Base-by-base conservation (phyloP, 192 early-diverging fungal genomes). In the Lunasporangiospora selenospora region DNA sequence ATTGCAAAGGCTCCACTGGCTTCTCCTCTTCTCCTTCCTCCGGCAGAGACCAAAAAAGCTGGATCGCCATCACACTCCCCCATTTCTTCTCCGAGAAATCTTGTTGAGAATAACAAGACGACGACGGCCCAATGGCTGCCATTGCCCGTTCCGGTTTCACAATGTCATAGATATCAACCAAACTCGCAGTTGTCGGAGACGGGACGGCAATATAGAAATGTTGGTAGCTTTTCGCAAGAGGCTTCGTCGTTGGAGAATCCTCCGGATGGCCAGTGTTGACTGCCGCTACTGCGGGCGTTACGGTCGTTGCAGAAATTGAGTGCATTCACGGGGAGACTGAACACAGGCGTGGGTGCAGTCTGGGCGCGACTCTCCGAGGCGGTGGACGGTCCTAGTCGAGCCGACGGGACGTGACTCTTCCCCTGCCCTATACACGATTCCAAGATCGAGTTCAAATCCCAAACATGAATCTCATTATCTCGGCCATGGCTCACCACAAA, bases 221-320 rank as follows among this genome's bases (percentile, higher is more conserved):
- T 4, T 18, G 46, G 24, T 73, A 48, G 0, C 60, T 58, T 19
- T 18, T 47, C 7, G 27, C 26, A 2, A 73, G 53, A 2, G 19
- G 39, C 24, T 47, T 33, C 1, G 1, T 31, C 32, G 36, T 11
- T 38, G n/a, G 21, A 21, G 29, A 4, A 8, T 34, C 1, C 27
- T 60, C 65, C 43, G 47, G 53, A 70, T 46, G 19, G 44, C 31
- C 13, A 62, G 43, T 23, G 61, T 42, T 11, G 71, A 50, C 67
- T 75, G 62, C 24, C n/a, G n/a, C n/a, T n/a, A n/a, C n/a, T n/a
- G n/a, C n/a, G n/a, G n/a, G n/a, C n/a, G n/a, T n/a, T n/a, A n/a
- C n/a, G n/a, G n/a, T n/a, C n/a, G n/a, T 65, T 67, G 47, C 77
- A 79, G 51, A 79, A 79, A 47, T 65, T 75, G 16, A 75, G 45